Base-by-base conservation (phyloP, 768 basidiomycete genomes). In the Hericium erinaceus region DNA sequence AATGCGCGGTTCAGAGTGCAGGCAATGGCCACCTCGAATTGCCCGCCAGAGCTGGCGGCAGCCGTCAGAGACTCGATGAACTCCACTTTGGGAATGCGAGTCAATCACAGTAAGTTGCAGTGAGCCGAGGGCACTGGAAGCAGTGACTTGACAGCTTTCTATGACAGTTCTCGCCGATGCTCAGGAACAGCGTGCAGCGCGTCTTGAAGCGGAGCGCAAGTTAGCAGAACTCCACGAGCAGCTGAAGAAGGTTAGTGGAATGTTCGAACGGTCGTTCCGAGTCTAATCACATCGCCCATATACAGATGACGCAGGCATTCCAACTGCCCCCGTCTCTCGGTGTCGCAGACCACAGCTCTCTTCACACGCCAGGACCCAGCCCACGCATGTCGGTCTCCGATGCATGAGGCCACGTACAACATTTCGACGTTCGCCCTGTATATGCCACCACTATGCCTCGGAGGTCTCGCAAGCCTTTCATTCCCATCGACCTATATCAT, bases 221-320 rank as follows among this genome's bases (percentile, higher is more conserved):
- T 72, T 67, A 20, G 58, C 77, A 74, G 78, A 78, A 68, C 72
- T 76, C 67, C 80, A 77, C 66, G 83, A 83, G 72, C 78, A 84
- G 40, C 75, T 76, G 62, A 73, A 68, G 8, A 76, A 78, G 58
- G 62, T 88, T 67, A 72, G 63, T 73, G 80, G 58, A 73, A 84
- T 56, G 84, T 83, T 38, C 48, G 44, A 41, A 56, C 44, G 64
- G 60, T 48, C 54, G 20, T 52, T 44, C 41, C 46, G 20, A 48
- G 22, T 57, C 18, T 26, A n/a, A n/a, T 37, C 26, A 49, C 57
- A n/a, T 55, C 24, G 4, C 33, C 33, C 9, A 33, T 33, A 33
- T 16, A 13, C 39, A 60, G 65, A 68, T 63, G 63, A 65, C 37
- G 33, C 60, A 63, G 61, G 56, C 58, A 18, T 63, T 63, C 54